These are phyloP conservation scores for Lentinula sp. DNA, from an alignment of 768 basidiomycete species.

Conservation along the genomic window DNA sequence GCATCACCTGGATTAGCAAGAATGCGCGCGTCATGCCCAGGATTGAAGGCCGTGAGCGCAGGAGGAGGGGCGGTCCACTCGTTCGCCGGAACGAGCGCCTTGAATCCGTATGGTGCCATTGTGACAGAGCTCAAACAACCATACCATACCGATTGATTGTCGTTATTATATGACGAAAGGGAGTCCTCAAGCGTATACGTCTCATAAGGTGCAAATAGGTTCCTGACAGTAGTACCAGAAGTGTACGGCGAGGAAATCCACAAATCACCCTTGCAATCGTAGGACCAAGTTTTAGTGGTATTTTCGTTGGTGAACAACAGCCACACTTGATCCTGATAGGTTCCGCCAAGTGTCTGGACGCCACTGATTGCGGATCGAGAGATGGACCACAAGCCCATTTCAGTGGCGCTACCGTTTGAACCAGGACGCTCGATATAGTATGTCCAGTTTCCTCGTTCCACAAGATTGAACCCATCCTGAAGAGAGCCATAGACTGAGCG, in stretches of 20 bases:
- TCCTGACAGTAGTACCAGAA: slow-evolving; percentile 58
- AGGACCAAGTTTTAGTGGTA: slow-evolving; percentile 54
- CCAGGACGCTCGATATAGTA: slow-evolving; percentile 73
- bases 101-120: slow-evolving; percentile 75
- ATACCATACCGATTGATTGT: slow-evolving; percentile 63
- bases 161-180: slow-evolving; percentile 51
- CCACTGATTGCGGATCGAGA: slow-evolving; percentile 78
- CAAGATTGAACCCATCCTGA: slow-evolving; percentile 83
- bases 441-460: slow-evolving; percentile 84
- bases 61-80: slow-evolving; percentile 73
- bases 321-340: slow-evolving; percentile 67
- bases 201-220: slow-evolving; percentile 83
- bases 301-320: slow-evolving; percentile 87
- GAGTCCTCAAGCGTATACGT: slow-evolving; percentile 64
- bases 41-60: slow-evolving; percentile 73
- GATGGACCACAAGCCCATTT: slow-evolving; percentile 86
- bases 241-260: slow-evolving; percentile 83
- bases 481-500: slow-evolving; percentile 65
- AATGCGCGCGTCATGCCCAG: slow-evolving; percentile 84
- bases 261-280: slow-evolving; percentile 46
- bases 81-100: slow-evolving; percentile 62
- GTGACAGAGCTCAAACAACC: slow-evolving; percentile 69
- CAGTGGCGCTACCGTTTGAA: slow-evolving; percentile 75
- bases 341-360: slow-evolving; percentile 54
- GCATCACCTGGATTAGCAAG: slow-evolving; percentile 45